These are phyloP conservation scores for Plasmodium adleri DNA, from an alignment of 169 alveolate genomes.

Conservation along the genomic window DNA sequence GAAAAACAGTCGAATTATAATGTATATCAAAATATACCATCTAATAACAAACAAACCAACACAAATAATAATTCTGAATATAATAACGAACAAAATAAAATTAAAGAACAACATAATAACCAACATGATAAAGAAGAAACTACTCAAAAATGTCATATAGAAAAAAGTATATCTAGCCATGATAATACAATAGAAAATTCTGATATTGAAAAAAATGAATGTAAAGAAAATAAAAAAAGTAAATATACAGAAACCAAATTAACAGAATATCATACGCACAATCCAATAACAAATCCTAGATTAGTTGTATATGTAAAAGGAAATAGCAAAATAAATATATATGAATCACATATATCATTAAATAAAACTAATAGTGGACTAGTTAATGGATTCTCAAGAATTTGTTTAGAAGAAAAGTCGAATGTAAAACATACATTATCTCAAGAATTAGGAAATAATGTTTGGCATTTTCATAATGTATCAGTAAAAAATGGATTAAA, in stretches of 20 bases:
- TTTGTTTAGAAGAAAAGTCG: slow-evolving; percentile 76
- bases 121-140: slow-evolving; percentile 1
- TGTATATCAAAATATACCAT: slow-evolving; percentile 40
- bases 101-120: background rate
- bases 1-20: slow-evolving; percentile 4
- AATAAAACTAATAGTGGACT: slow-evolving; percentile 71
- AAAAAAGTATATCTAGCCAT: background rate
- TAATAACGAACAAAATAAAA: background rate
- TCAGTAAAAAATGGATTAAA: slow-evolving; percentile 75
- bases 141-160: background rate
- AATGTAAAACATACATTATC: slow-evolving; percentile 77
- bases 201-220: slow-evolving; percentile 13
- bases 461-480: slow-evolving; percentile 79
- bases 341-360: slow-evolving; percentile 78
- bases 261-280: slow-evolving; percentile 17
- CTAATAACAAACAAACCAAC: background rate
- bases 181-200: slow-evolving; percentile 1
- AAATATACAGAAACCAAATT: slow-evolving; percentile 22
- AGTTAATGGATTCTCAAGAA: slow-evolving; percentile 81
- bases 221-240: slow-evolving; percentile 18
- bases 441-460: slow-evolving; percentile 78
- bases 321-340: slow-evolving; percentile 74
- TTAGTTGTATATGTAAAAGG: slow-evolving; percentile 76
- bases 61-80: background rate
- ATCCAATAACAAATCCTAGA: slow-evolving; percentile 75